Conservation (phyloP, 768 basidiomycete species). For the Dioszegia aurantiaca region DNA sequence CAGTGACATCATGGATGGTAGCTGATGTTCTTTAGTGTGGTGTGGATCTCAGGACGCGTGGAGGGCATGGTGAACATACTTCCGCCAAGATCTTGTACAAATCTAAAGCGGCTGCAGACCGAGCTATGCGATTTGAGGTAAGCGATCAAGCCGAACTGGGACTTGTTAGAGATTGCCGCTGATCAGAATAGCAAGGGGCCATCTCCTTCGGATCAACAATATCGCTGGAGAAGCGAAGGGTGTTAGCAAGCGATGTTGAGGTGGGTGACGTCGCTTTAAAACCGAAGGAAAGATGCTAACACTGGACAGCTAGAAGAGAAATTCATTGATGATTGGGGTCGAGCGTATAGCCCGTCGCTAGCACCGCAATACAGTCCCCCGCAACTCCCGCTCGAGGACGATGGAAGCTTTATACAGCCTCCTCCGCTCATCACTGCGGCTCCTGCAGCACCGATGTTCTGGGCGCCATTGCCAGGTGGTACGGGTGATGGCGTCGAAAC, state of each 20-base stretch:
- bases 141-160: neutral
- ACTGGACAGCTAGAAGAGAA: slow-evolving; percentile 29
- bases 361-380: slow-evolving; percentile 30
- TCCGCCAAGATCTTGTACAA: slow-evolving; percentile 29
- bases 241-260: slow-evolving; percentile 28
- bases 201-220: slow-evolving; percentile 30
- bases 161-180: neutral
- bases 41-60: slow-evolving; percentile 33
- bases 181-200: slow-evolving; percentile 19
- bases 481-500: too few relatives aligned
- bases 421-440: slow-evolving; percentile 2
- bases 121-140: slow-evolving; percentile 34
- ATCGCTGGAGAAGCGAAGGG: slow-evolving; percentile 31
- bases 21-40: slow-evolving; percentile 15
- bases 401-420: slow-evolving; percentile 4
- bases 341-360: slow-evolving; percentile 36
- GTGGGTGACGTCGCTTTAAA: slow-evolving; percentile 15
- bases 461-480: neutral
- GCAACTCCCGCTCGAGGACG: neutral
- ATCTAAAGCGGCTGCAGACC: slow-evolving; percentile 14
- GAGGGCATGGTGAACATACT: slow-evolving; percentile 11
- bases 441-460: neutral
- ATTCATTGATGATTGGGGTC: slow-evolving; percentile 29
- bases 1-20: neutral
- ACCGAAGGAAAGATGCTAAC: neutral